A percentile compares a stretch with the other conserved stretches of the same genome.
Evolutionary conservation across 1,284 basidiomycete species (phyloP).

Genomic region (Neonothopanus nambi): DNA sequence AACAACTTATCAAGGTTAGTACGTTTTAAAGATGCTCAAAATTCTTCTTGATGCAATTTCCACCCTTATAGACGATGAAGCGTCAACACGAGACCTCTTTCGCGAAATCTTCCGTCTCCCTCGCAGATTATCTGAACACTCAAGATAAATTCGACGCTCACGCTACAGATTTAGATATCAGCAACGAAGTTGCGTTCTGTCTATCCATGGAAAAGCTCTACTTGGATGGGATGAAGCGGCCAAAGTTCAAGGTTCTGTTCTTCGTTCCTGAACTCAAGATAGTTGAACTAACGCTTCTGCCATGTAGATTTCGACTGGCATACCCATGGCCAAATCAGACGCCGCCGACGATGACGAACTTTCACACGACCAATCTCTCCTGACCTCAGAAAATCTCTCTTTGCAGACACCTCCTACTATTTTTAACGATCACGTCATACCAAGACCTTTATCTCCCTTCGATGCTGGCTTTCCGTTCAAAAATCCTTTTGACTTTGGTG

Average conservation of each 20-base stretch:
- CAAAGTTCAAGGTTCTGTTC: constrained; percentile 51
- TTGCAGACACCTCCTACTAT: neutral
- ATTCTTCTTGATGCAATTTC: neutral
- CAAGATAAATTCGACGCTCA: neutral
- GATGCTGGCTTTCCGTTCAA: constrained; percentile 16
- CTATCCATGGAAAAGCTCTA: constrained; percentile 51
- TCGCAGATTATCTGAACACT: constrained; percentile 24
- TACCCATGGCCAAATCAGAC: constrained; percentile 17
- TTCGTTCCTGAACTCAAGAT: constrained; percentile 3
- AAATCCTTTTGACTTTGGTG: constrained; percentile 4
- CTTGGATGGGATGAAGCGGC: constrained; percentile 40
- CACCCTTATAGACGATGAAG: constrained; percentile 16
- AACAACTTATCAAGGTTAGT: constrained; percentile 50
- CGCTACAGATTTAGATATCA: constrained; percentile 5
- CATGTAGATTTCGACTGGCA: constrained; percentile 14
- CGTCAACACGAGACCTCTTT: constrained; percentile 16
- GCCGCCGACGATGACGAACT: constrained; percentile 29
- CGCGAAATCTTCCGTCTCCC: constrained; percentile 19
- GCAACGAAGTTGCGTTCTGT: constrained; percentile 41
- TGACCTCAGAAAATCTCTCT: neutral
- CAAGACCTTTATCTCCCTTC: neutral
- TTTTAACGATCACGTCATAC: neutral
- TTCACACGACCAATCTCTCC: constrained; percentile 21
- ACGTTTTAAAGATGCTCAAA: neutral
- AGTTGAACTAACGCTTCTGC: constrained; percentile 8